Conservation (phyloP, 139 green algal species). For the Auxenochlorella pyrenoidosa region DNA sequence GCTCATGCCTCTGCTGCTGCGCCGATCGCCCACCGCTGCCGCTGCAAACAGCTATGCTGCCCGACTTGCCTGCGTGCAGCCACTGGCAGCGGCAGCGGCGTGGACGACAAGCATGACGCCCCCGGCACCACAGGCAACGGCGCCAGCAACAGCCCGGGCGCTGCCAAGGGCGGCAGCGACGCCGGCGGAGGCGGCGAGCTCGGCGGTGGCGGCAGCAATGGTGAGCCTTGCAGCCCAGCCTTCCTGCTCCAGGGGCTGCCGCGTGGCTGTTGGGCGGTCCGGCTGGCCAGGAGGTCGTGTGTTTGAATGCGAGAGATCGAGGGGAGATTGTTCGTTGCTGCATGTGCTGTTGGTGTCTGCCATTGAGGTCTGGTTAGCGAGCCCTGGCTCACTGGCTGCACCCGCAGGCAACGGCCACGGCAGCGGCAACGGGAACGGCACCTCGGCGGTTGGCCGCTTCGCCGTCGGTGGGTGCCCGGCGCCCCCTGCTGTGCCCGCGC, state of each 20-base stretch:
- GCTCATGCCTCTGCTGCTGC: no score
- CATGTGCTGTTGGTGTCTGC: neutral
- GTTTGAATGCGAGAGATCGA: no score
- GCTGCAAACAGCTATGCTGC: no score
- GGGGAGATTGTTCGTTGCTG: no score
- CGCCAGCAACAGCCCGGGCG: slow-evolving; percentile 40
- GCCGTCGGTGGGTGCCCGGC: neutral
- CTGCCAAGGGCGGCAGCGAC: neutral
- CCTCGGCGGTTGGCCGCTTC: neutral
- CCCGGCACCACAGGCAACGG: slow-evolving; percentile 33
- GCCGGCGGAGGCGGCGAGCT: neutral
- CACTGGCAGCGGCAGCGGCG: slow-evolving; percentile 33
- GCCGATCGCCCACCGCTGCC: no score
- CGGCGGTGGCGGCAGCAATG: neutral
- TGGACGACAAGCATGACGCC: slow-evolving; percentile 30
- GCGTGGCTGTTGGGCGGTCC: neutral
- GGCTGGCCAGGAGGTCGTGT: no score
- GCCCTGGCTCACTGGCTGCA: no score
- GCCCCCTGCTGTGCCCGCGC: no score
- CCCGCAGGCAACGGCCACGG: slow-evolving; percentile 10
- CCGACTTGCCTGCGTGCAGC: neutral
- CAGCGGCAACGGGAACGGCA: slow-evolving; percentile 34
- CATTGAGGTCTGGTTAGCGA: no score
- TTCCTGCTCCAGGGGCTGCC: neutral
- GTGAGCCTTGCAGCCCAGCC: neutral